phyloP scores from a whole-genome alignment of 1,284 basidiomycete species.

The Hypsizygus ulmarius region DNA sequence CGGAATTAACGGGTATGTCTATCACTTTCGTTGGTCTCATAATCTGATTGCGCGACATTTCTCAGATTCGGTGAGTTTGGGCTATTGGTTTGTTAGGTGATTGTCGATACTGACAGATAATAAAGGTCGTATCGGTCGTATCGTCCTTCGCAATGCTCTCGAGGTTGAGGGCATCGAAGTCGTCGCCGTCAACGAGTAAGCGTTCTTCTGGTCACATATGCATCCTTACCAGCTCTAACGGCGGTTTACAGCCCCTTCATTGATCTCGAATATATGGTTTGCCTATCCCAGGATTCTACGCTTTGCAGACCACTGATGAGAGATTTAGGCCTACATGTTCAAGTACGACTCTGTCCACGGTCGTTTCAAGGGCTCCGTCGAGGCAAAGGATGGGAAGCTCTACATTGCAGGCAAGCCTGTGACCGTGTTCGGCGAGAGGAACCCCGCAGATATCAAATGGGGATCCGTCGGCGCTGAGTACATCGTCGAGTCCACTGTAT shows the following conservation, averaged over 20 bases:
- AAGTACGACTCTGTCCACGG: slow-evolving; percentile 99
- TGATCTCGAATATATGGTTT: slow-evolving; percentile 91
- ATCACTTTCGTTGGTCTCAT: slow-evolving; percentile 7
- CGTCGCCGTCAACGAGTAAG: slow-evolving; percentile 89
- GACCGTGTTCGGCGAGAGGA: slow-evolving; percentile 82
- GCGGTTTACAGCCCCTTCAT: slow-evolving; percentile 78
- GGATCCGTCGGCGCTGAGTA: slow-evolving; percentile 81
- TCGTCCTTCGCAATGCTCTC: slow-evolving; percentile 95
- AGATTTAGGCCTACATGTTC: slow-evolving; percentile 96
- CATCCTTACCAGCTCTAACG: slow-evolving; percentile 15
- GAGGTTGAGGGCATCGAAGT: slow-evolving; percentile 75
- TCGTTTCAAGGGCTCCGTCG: slow-evolving; percentile 87
- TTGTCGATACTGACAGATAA: slow-evolving; percentile 2
- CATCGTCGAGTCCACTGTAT: slow-evolving; percentile 92
- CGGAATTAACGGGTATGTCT: slow-evolving; percentile 88
- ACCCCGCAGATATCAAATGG: slow-evolving; percentile 90
- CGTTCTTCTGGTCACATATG: slow-evolving; percentile 18
- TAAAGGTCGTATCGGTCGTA: slow-evolving; percentile 94
- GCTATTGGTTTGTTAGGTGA: neutral
- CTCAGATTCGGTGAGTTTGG: slow-evolving; percentile 75
- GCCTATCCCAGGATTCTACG: slow-evolving; percentile 11
- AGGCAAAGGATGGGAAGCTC: slow-evolving; percentile 88
- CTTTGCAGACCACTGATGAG: slow-evolving; percentile 3
- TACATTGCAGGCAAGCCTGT: slow-evolving; percentile 82
- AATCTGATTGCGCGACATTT: slow-evolving; percentile 24